Evolutionary conservation across 768 basidiomycete genomes (phyloP).

Genomic region (Lentinula sp.): DNA sequence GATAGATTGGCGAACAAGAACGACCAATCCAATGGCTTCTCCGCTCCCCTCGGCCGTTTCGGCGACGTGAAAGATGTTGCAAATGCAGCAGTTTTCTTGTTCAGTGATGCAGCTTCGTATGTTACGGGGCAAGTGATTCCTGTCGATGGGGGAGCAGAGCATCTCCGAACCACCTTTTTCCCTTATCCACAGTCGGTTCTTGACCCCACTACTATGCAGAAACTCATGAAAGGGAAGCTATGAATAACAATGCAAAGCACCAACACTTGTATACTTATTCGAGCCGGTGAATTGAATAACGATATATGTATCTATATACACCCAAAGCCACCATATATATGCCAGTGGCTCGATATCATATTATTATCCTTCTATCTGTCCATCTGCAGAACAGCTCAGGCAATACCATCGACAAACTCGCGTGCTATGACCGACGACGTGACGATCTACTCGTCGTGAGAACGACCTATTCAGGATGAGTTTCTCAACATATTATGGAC

Average conservation of each 20-base stretch:
- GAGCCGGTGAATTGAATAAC: no score
- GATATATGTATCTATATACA: no score
- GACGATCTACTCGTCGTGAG: no score
- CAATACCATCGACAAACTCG: no score
- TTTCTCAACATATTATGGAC: no score
- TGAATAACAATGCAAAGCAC: background rate
- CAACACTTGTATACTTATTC: background rate
- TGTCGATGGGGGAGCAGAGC: constrained; percentile 62
- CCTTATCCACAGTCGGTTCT: constrained; percentile 66
- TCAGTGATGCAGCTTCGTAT: constrained; percentile 73
- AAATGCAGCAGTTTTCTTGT: constrained; percentile 71
- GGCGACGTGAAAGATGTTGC: constrained; percentile 62
- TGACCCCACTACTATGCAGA: constrained; percentile 45
- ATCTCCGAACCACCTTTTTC: constrained; percentile 38
- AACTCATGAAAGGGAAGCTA: constrained; percentile 48
- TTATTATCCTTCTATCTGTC: no score
- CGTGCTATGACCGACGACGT: no score
- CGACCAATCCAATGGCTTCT: constrained; percentile 4
- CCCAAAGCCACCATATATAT: no score
- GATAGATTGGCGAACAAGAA: constrained; percentile 38
- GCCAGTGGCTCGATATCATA: no score
- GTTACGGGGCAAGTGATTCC: constrained; percentile 72
- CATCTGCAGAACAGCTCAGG: no score
- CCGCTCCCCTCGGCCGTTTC: constrained; percentile 41
- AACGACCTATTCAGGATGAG: no score